These are phyloP conservation scores for Psidium guajava DNA, from an alignment of 345 rosid genomes.

Conservation along the genomic window DNA sequence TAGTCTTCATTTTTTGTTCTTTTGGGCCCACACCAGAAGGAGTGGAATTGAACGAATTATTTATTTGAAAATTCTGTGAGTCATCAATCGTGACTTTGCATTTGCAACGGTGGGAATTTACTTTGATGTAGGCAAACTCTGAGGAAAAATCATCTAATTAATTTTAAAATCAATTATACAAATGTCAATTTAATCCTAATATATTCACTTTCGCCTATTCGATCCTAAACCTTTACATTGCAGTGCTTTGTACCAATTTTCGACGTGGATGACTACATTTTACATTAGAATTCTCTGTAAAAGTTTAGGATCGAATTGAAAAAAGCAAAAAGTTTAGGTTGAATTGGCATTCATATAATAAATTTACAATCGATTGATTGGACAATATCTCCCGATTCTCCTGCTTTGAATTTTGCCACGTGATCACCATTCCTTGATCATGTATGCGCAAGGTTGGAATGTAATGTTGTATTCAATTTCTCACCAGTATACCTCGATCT, in stretches of 20 bases:
- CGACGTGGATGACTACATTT: no score
- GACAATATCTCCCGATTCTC: not conserved
- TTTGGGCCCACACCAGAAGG: not conserved
- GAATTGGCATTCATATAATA: not conserved
- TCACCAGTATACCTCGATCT: not conserved
- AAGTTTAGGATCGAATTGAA: no score
- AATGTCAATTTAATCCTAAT: rapidly evolving
- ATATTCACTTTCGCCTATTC: rapidly evolving
- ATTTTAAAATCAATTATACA: not conserved
- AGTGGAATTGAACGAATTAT: not conserved
- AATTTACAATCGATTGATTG: not conserved
- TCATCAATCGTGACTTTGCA: not conserved
- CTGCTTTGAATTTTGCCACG: not conserved
- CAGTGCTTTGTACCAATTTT: not conserved
- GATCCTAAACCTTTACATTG: rapidly evolving
- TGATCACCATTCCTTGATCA: not conserved
- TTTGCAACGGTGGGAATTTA: not conserved
- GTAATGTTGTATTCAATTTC: not conserved
- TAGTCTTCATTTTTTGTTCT: not conserved
- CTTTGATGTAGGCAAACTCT: not conserved
- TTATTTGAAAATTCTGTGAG: not conserved
- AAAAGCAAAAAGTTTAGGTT: not conserved
- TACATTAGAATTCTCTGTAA: no score
- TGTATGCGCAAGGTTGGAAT: not conserved
- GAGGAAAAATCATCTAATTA: not conserved